Evolutionary conservation across 306 rosid species (phyloP).

Genomic region (Citrullus colocynthis): DNA sequence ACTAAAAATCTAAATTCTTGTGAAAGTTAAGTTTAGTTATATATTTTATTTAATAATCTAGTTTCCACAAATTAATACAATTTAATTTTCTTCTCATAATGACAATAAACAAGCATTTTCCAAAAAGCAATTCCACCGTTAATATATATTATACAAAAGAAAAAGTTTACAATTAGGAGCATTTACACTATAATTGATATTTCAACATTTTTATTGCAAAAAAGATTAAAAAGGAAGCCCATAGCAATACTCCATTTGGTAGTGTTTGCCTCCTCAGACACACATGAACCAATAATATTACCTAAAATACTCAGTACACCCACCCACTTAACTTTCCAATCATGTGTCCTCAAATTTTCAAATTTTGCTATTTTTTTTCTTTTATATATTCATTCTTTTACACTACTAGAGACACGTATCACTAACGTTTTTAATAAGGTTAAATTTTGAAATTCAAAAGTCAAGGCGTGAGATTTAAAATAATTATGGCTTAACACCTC

Average conservation of each 20-base stretch:
- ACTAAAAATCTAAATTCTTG: too few relatives aligned
- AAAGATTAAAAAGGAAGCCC: neutral
- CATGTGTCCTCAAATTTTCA: neutral
- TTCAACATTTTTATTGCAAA: neutral
- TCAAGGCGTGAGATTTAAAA: too few relatives aligned
- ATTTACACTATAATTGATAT: neutral
- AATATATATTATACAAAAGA: neutral
- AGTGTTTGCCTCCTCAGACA: slow-evolving; percentile 1
- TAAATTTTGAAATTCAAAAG: too few relatives aligned
- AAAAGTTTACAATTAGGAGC: neutral
- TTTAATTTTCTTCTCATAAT: neutral
- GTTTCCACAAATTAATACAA: neutral
- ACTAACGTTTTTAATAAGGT: too few relatives aligned
- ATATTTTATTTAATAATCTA: too few relatives aligned
- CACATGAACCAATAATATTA: neutral
- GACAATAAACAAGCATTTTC: neutral
- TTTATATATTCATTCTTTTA: neutral
- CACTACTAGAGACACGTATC: neutral
- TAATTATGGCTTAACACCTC: too few relatives aligned
- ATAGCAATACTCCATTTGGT: neutral
- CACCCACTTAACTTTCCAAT: neutral
- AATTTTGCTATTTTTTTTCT: neutral
- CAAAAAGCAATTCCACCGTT: neutral
- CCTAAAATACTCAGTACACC: neutral
- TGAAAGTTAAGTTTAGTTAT: too few relatives aligned